A percentile compares a stretch with the other conserved stretches of the same genome.
Conservation (phyloP, 768 basidiomycete genomes). For the Boletus pseudo-olivaceus region DNA sequence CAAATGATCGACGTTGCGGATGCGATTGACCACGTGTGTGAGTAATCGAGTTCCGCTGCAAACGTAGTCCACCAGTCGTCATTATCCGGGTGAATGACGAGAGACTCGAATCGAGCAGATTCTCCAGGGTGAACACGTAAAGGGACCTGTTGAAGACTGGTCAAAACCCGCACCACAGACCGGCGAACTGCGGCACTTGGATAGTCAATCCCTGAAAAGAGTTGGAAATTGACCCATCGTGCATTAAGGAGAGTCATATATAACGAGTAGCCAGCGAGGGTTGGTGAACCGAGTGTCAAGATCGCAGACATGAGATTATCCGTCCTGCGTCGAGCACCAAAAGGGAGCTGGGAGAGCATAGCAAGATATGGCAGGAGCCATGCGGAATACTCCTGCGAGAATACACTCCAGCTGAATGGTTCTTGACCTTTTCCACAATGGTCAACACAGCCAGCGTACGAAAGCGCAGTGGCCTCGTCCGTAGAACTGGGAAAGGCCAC, state of each 20-base stretch:
- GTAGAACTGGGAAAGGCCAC: neutral
- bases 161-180: constrained; percentile 34
- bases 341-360: constrained; percentile 48
- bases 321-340: constrained; percentile 37
- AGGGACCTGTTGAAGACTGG: constrained; percentile 42
- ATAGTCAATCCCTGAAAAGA: constrained; percentile 31
- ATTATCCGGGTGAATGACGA: constrained; percentile 41
- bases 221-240: constrained; percentile 38
- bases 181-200: constrained; percentile 7
- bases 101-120: constrained; percentile 34
- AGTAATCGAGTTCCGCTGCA: constrained; percentile 33
- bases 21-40: constrained; percentile 40
- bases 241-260: constrained; percentile 41
- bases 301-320: constrained; percentile 43
- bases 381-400: constrained; percentile 36
- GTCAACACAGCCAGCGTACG: neutral
- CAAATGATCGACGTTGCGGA: constrained; percentile 39
- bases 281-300: constrained; percentile 43
- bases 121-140: constrained; percentile 29
- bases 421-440: constrained; percentile 13
- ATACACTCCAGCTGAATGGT: constrained; percentile 21
- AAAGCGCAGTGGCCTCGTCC: constrained; percentile 7
- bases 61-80: constrained; percentile 41
- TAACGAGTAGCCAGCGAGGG: constrained; percentile 44
- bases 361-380: constrained; percentile 52